Evolutionary conservation across 2,329 filamentous ascomycete species (phyloP).

Genomic region (Sclerotinia minor): DNA sequence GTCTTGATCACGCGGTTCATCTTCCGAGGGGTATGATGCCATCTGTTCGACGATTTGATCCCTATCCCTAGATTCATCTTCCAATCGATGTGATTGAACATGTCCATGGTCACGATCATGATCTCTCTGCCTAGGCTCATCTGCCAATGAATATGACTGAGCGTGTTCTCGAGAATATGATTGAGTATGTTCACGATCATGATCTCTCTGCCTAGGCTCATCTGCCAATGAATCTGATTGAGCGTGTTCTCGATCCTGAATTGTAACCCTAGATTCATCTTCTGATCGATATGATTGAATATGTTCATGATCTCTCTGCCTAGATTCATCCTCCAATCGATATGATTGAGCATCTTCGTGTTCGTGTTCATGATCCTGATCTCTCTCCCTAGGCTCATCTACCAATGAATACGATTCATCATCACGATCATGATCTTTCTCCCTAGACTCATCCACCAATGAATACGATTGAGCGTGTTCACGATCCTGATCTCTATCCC

Average conservation of each 20-base stretch:
- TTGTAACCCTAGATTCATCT: too few relatives aligned
- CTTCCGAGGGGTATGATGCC: not conserved
- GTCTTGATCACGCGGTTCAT: constrained; percentile 7
- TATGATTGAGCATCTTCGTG: too few relatives aligned
- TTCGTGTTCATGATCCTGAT: not conserved
- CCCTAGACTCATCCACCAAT: not conserved
- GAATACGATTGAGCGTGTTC: not conserved
- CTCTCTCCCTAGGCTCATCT: not conserved
- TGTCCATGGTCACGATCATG: not conserved
- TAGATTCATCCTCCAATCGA: too few relatives aligned
- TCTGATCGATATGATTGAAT: too few relatives aligned
- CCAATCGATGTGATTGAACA: not conserved
- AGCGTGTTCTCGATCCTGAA: not conserved
- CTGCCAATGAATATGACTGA: not conserved
- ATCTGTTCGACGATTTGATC: not conserved
- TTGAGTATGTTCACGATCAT: not conserved
- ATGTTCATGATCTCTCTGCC: too few relatives aligned
- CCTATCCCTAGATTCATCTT: not conserved
- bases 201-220: not conserved
- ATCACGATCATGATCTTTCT: not conserved
- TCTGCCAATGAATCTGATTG: constrained; percentile 1
- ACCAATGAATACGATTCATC: too few relatives aligned
- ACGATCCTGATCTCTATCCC: not conserved
- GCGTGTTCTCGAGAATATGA: not conserved
- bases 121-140: not conserved